A percentile compares a stretch with the other conserved stretches of the same genome.
These are phyloP conservation scores for Ceratobasidium sp. DNA, from an alignment of 1,284 basidiomycete genomes.

Conservation along the genomic window DNA sequence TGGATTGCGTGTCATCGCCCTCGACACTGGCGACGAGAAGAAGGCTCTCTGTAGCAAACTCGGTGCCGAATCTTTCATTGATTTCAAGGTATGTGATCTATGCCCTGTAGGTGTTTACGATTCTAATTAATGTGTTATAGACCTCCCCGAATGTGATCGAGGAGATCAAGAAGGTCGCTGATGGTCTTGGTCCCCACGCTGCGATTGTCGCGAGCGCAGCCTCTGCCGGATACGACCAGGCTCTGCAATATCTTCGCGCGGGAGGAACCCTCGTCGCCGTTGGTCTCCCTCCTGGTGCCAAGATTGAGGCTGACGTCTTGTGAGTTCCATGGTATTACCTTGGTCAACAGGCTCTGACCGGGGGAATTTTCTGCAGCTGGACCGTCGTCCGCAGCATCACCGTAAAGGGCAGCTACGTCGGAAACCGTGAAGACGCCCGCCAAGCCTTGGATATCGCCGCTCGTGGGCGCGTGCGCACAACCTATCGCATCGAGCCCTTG, in stretches of 20 bases:
- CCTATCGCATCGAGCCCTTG: slow-evolving; percentile 59
- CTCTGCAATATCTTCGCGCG: slow-evolving; percentile 69
- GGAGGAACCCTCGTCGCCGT: slow-evolving; percentile 76
- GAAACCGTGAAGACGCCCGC: slow-evolving; percentile 71
- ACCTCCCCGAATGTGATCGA: slow-evolving; percentile 63
- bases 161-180: slow-evolving; percentile 66
- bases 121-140: neutral
- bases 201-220: slow-evolving; percentile 49
- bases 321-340: slow-evolving; percentile 63
- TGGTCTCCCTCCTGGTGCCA: slow-evolving; percentile 69
- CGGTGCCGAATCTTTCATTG: slow-evolving; percentile 81
- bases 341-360: neutral
- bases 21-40: slow-evolving; percentile 81
- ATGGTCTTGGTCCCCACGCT: slow-evolving; percentile 74
- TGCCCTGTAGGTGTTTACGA: neutral
- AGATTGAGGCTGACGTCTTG: slow-evolving; percentile 73
- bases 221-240: slow-evolving; percentile 69
- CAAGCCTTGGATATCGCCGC: slow-evolving; percentile 78
- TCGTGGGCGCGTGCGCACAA: slow-evolving; percentile 67
- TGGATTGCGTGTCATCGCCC: slow-evolving; percentile 80
- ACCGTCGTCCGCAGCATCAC: slow-evolving; percentile 56
- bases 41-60: slow-evolving; percentile 68
- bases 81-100: slow-evolving; percentile 63
- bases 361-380: slow-evolving; percentile 22
- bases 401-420: slow-evolving; percentile 44